A percentile compares a stretch with the other conserved stretches of the same genome.
These are phyloP conservation scores for Solanum raphanifolium DNA, from an alignment of 257 asterid genomes.

Conservation along the genomic window DNA sequence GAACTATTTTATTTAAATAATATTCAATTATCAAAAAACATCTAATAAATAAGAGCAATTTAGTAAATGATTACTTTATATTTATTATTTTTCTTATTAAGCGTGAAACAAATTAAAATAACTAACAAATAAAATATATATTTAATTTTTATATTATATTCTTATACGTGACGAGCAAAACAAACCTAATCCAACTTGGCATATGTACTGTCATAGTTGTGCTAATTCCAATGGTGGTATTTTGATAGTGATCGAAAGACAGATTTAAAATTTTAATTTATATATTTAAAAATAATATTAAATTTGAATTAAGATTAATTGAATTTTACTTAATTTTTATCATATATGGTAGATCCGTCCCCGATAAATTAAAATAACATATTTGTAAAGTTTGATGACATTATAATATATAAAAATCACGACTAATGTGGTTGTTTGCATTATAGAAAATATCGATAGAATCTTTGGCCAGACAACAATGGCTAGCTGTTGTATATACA, in stretches of 20 bases:
- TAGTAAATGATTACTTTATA: no score
- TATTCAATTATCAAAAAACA: no score
- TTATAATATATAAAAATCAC: background rate
- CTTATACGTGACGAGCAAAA: background rate
- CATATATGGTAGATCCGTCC: rapidly evolving
- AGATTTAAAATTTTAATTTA: no score
- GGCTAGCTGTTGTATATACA: background rate
- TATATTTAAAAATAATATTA: no score
- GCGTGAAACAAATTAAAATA: background rate
- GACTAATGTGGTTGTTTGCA: background rate
- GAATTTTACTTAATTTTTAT: background rate
- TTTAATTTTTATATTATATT: no score
- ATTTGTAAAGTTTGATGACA: background rate
- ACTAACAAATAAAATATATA: background rate
- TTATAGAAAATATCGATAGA: background rate
- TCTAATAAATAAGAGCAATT: no score
- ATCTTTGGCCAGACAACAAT: background rate
- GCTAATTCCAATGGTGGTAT: background rate
- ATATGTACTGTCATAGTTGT: background rate
- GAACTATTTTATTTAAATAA: background rate
- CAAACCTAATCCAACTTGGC: background rate
- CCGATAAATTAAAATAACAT: background rate
- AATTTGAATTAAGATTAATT: background rate
- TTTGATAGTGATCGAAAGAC: background rate
- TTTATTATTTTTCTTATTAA: no score